Conservation (phyloP, 2,329 filamentous ascomycete genomes). For the Talaromyces sp. region DNA sequence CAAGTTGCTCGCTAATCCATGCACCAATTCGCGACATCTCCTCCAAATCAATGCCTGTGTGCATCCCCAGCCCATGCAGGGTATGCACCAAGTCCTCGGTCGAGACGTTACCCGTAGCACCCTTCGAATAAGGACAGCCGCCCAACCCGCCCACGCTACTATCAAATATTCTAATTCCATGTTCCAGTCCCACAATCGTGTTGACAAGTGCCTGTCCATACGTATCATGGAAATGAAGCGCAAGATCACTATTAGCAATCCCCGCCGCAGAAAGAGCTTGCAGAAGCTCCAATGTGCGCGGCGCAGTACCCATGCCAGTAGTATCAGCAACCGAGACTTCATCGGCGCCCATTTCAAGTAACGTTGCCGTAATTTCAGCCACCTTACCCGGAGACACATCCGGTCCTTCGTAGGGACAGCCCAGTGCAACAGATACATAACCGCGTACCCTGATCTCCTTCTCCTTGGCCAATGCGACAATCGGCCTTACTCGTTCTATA, state of each 20-base stretch:
- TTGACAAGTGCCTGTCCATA: slow-evolving; percentile 65
- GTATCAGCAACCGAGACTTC: slow-evolving; percentile 65
- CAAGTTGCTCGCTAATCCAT: slow-evolving; percentile 56
- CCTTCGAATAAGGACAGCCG: slow-evolving; percentile 63
- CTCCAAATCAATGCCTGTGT: slow-evolving; percentile 57
- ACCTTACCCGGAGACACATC: slow-evolving; percentile 59
- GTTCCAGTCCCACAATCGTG: slow-evolving; percentile 59
- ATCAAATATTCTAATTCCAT: slow-evolving; percentile 62
- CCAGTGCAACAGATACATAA: slow-evolving; percentile 63
- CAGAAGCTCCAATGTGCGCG: slow-evolving; percentile 57
- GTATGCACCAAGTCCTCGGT: slow-evolving; percentile 63
- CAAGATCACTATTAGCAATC: slow-evolving; percentile 57
- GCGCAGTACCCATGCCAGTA: slow-evolving; percentile 65
- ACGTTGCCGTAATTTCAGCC: slow-evolving; percentile 57
- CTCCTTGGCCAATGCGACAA: slow-evolving; percentile 55
- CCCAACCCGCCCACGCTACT: slow-evolving; percentile 62
- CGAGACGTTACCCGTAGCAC: slow-evolving; percentile 63
- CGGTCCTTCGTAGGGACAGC: slow-evolving; percentile 64
- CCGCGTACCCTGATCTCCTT: slow-evolving; percentile 58
- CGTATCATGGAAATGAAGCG: slow-evolving; percentile 65
- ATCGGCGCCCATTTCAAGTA: slow-evolving; percentile 64
- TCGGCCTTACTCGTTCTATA: slow-evolving; percentile 56
- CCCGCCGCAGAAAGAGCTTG: slow-evolving; percentile 59
- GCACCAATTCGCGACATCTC: slow-evolving; percentile 55
- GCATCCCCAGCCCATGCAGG: slow-evolving; percentile 58